These are phyloP conservation scores for Eragrostis curvula DNA, from an alignment of 176 grass and related monocot species.

Conservation along the genomic window DNA sequence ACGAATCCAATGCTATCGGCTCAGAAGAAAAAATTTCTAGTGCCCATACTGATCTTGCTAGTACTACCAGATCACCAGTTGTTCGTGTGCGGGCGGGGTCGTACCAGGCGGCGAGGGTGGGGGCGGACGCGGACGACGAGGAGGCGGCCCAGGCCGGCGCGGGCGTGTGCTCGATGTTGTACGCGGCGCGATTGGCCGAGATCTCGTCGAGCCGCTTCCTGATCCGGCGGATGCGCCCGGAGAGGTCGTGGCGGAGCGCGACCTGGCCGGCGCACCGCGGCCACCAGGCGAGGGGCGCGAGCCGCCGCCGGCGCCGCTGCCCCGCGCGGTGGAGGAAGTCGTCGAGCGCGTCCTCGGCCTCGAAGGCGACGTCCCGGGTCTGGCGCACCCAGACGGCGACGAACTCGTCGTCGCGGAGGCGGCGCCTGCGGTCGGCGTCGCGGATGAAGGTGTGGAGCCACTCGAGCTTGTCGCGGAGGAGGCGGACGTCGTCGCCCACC, in stretches of 20 bases:
- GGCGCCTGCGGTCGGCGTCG: constrained; percentile 61
- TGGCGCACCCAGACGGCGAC: constrained; percentile 67
- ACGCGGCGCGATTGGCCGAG: constrained; percentile 43
- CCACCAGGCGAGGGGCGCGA: neutral
- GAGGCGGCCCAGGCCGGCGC: constrained; percentile 34
- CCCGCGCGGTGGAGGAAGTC: constrained; percentile 63
- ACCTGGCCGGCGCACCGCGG: constrained; percentile 32
- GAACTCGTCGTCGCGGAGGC: constrained; percentile 54
- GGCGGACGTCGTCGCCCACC: constrained; percentile 50
- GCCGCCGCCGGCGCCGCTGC: neutral
- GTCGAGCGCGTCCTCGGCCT: constrained; percentile 71
- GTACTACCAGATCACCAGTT: no score
- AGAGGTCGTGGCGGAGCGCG: constrained; percentile 47
- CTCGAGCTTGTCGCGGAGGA: constrained; percentile 68
- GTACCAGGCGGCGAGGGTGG: constrained; percentile 48
- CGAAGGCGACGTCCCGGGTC: constrained; percentile 68
- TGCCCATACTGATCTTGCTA: no score
- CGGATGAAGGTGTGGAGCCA: constrained; percentile 74
- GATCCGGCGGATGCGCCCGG: constrained; percentile 46
- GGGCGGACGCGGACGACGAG: constrained; percentile 6
- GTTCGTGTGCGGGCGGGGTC: no score
- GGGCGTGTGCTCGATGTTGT: constrained; percentile 45
- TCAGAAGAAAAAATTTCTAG: neutral
- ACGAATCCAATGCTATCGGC: no score
- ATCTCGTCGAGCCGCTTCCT: constrained; percentile 49